Base-by-base conservation (phyloP, 1,284 basidiomycete genomes). In the Marasmius fiardii region DNA sequence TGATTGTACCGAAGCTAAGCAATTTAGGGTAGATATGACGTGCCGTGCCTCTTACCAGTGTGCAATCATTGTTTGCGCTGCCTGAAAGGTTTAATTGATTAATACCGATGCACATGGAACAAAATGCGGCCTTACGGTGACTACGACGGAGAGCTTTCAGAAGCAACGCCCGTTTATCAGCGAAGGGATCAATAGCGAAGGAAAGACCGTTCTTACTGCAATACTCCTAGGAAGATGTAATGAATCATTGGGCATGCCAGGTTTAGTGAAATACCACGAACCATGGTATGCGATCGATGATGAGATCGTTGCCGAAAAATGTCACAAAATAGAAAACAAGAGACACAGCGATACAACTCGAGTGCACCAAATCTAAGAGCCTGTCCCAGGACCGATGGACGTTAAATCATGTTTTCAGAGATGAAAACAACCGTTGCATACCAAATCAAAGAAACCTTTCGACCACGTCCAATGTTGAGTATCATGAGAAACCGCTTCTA, bases 281-380 rank as follows among this genome's bases (percentile, higher is more conserved):
- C 77, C 71, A 71, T 26, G 74, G 71, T 47, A 78, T 72, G 26
- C 58, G 61, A 53, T 74, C 72, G 11, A 71, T 65, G 5, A 60
- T 60, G 0, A 51, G 52, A 7, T 52, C 51, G n/a, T 72, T 62
- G 1, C 75, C 76, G 35, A 70, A 77, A 56, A 72, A 64, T 1
- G 59, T 51, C 52, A 79, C 69, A 28, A 78, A 64, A 59, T 77
- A 74, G 18, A 69, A 63, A 70, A 74, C 74, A 10, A 72, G 58
- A 2, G 75, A 67, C 12, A 65, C 56, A 28, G 67, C 67, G 16
- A 77, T 63, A 54, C 76, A 71, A 14, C 64, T 56, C 1, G 72
- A 73, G 52, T 79, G 77, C 1, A 57, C 57, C 6, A 67, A 43
- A 58, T 78, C 76, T 26, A 78, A 67, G 7, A 70, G 28, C 71